phyloP scores from a whole-genome alignment of 2,329 filamentous ascomycete genomes.

The Trichothecium roseum region DNA sequence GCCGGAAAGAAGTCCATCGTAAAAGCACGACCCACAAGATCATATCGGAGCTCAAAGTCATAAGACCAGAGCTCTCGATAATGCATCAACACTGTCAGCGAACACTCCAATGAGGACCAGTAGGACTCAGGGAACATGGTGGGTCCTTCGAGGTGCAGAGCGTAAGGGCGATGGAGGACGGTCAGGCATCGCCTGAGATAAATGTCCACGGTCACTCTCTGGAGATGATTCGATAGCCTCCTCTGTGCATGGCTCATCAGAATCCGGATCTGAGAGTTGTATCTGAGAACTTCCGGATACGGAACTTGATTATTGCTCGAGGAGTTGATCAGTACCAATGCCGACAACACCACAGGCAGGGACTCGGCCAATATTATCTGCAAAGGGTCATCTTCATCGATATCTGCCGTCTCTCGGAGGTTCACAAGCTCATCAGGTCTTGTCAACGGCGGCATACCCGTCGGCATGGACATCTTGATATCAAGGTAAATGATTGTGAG shows the following conservation, averaged over 20 bases:
- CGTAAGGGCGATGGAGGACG: constrained; percentile 24
- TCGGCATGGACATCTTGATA: constrained; percentile 22
- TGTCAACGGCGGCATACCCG: constrained; percentile 23
- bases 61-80: constrained; percentile 23
- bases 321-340: constrained; percentile 21
- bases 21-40: constrained; percentile 21
- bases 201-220: constrained; percentile 22
- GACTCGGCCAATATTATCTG: constrained; percentile 20
- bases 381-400: constrained; percentile 13
- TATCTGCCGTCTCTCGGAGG: constrained; percentile 5
- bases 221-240: constrained; percentile 17
- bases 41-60: constrained; percentile 13
- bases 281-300: constrained; percentile 20
- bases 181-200: constrained; percentile 23
- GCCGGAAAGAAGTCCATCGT: constrained; percentile 25
- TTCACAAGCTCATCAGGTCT: constrained; percentile 18
- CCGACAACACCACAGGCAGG: constrained; percentile 18
- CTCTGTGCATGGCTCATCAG: constrained; percentile 19
- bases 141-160: constrained; percentile 20
- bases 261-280: constrained; percentile 20
- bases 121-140: constrained; percentile 22
- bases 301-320: constrained; percentile 16
- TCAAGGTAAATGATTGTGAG: constrained; percentile 24
- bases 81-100: constrained; percentile 22
- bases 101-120: constrained; percentile 25